Base-by-base conservation (phyloP, 1,284 basidiomycete species). In the Cryptococcus maquisensis region DNA sequence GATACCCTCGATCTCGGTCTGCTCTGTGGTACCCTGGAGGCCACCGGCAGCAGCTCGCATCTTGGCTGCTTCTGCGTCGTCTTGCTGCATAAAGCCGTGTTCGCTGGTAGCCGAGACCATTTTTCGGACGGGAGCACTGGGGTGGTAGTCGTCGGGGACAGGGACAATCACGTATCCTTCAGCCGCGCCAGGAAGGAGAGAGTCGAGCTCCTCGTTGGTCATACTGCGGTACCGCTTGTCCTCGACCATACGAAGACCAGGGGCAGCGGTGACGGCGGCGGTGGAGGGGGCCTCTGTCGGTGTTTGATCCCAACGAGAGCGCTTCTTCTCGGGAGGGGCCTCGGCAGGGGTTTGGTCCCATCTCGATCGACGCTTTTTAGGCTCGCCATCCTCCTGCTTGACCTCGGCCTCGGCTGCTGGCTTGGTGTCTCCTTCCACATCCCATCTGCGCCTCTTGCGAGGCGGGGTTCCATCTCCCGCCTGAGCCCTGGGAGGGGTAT, bases 1-100 rank as follows among this genome's bases (percentile, higher is more conserved):
- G 40, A 98, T 94, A 41, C 96, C 96, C 40, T 94, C 94, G 63
- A 98, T 98, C 74, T 98, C 95, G 1, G 95, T 98, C n/a, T 95
- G 94, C 24, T 98, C 79, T 61, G 96, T 92, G 4, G 93, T 90
- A 15, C 90, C 88, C 23, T 78, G 72, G 57, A 81, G 74, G 41
- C 97, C 89, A 56, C 92, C 90, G 0, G 90, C 88, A 0, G 92
- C 94, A 1, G 88, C 88, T 0, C 91, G 86, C 0, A 84, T 82
- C 10, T 87, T 86, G 5, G 89, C 87, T 3, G 92, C 90, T 64
- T 93, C 89, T 5, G 88, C 88, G 57, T 94, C 86, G 60, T 97
- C 93, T 77, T 95, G 91, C 65, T 97, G 96, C 68, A 95, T 92
- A 80, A 98, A 98, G 39, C 95, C 95, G 15, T 56, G 51, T 24